These are phyloP conservation scores for Nephelium lappaceum DNA, from an alignment of 345 rosid species.

Conservation along the genomic window DNA sequence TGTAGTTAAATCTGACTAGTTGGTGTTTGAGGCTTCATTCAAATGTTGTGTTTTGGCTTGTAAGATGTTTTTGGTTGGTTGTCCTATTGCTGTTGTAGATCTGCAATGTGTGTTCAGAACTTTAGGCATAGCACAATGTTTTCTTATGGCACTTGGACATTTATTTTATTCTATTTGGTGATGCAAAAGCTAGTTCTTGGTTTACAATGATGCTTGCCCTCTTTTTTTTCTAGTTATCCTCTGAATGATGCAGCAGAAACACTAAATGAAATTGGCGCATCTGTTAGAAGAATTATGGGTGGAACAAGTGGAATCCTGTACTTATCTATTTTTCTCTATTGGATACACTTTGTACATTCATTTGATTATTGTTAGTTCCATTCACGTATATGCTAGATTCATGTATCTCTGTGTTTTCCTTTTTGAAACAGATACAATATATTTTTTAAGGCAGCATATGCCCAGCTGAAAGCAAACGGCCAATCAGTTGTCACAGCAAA, in stretches of 20 bases:
- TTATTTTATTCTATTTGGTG: not conserved
- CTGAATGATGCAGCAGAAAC: constrained; percentile 92
- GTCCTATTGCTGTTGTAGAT: not conserved
- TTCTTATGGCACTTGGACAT: not conserved
- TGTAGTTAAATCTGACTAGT: not conserved
- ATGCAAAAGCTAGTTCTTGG: not conserved
- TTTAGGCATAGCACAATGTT: not conserved
- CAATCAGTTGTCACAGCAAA: constrained; percentile 57
- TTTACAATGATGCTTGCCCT: not conserved
- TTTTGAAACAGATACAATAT: constrained; percentile 64
- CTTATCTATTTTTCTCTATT: constrained; percentile 15
- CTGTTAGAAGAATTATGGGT: constrained; percentile 89
- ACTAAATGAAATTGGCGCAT: constrained; percentile 80
- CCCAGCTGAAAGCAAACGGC: constrained; percentile 60
- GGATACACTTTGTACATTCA: constrained; percentile 20
- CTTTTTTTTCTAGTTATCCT: constrained; percentile 72
- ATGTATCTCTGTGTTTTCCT: constrained; percentile 5
- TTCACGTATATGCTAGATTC: not conserved
- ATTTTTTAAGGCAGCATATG: constrained; percentile 88
- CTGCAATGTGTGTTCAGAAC: not conserved
- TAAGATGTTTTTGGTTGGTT: not conserved
- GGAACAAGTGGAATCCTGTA: constrained; percentile 98
- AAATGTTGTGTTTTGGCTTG: not conserved
- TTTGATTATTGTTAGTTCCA: not conserved
- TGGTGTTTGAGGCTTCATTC: not conserved